A percentile compares a stretch with the other conserved stretches of the same genome.
Evolutionary conservation across 2,329 filamentous ascomycete species (phyloP).

Genomic region (Thielaviopsis cerberus): DNA sequence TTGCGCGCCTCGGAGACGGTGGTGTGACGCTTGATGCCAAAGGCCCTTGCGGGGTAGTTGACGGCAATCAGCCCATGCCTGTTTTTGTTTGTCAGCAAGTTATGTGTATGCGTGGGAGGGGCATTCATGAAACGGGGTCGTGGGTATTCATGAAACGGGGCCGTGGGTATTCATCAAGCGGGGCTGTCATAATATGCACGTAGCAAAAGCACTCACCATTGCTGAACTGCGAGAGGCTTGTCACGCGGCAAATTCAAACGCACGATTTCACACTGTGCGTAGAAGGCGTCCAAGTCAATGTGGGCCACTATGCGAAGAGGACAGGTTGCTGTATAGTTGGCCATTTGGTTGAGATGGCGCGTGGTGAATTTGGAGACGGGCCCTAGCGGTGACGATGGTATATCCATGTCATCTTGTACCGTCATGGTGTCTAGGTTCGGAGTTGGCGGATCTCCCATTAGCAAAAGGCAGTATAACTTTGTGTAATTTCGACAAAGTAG

Average conservation of each 20-base stretch:
- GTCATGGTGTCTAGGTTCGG: background rate
- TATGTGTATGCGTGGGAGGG: no score
- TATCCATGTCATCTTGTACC: background rate
- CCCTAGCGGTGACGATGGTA: constrained; percentile 1
- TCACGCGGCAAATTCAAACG: constrained; percentile 56
- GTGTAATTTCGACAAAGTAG: background rate
- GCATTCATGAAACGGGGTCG: background rate
- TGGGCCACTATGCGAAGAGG: constrained; percentile 78
- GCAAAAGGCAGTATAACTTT: background rate
- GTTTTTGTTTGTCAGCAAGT: background rate
- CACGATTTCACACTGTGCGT: constrained; percentile 89
- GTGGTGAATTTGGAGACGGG: constrained; percentile 61
- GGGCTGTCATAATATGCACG: background rate
- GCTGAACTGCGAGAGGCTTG: constrained; percentile 75
- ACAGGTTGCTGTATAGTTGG: constrained; percentile 48
- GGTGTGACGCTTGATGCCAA: constrained; percentile 63
- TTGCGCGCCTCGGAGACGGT: constrained; percentile 67
- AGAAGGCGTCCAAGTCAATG: constrained; percentile 93
- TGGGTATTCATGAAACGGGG: background rate
- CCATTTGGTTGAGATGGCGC: constrained; percentile 61
- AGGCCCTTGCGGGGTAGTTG: constrained; percentile 78
- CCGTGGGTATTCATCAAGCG: background rate
- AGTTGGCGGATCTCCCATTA: background rate
- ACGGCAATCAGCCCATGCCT: constrained; percentile 87
- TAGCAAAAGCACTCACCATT: constrained; percentile 42